A percentile compares a stretch with the other conserved stretches of the same genome.
phyloP scores from a whole-genome alignment of 192 early-diverging fungal species.

The Gonapodya sp. region DNA sequence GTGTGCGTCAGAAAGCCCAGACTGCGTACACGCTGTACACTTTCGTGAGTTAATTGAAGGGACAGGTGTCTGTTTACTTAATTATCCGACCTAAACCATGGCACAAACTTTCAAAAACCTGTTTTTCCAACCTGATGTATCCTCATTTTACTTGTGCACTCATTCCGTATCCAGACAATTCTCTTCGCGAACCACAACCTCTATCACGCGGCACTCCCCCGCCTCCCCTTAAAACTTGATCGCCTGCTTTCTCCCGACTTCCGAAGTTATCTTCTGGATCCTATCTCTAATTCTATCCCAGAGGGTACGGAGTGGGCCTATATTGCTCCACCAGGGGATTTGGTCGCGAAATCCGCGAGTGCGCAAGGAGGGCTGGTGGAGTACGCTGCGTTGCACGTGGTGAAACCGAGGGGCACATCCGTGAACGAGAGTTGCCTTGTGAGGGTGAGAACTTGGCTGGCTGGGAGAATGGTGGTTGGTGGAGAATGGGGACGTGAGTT shows the following conservation, averaged over 20 bases:
- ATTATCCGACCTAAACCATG: no score
- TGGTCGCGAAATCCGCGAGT: neutral
- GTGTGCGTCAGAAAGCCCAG: neutral
- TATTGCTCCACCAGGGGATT: neutral
- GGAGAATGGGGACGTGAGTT: neutral
- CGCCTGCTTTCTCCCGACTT: neutral
- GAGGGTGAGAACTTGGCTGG: neutral
- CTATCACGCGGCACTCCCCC: neutral
- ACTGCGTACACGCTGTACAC: neutral
- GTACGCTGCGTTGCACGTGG: neutral
- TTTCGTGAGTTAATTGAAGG: neutral
- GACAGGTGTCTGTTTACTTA: no score
- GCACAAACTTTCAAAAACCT: no score
- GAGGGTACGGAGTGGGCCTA: neutral
- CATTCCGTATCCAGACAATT: neutral
- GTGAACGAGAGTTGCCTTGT: neutral
- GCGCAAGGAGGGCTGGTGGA: neutral
- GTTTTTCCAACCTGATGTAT: no score
- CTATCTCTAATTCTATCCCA: neutral
- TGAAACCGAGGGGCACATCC: neutral
- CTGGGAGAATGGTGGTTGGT: neutral
- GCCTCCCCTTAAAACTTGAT: neutral
- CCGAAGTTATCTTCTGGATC: neutral
- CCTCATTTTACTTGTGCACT: no score
- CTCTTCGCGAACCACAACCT: neutral